phyloP scores from a whole-genome alignment of 306 rosid species.

The Lathyrus sativus region DNA sequence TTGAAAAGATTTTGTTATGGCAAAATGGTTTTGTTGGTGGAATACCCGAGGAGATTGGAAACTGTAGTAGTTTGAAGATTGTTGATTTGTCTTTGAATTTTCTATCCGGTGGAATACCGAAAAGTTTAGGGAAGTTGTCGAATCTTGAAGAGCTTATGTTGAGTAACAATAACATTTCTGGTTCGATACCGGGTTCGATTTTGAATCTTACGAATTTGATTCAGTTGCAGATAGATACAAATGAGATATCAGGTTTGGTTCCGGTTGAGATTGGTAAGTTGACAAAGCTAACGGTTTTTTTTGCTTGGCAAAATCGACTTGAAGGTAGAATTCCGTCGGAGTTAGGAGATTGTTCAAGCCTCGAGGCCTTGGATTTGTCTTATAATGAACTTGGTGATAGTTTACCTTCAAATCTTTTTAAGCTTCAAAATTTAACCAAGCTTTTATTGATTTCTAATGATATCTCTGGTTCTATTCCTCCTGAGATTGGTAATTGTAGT shows the following conservation, averaged over 20 bases:
- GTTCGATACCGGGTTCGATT: conserved; percentile 67
- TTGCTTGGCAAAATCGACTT: conserved; percentile 90
- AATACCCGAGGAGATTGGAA: conserved; percentile 75
- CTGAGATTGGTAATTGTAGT: conserved; percentile 62
- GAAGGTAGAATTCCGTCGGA: conserved; percentile 72
- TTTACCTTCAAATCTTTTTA: conserved; percentile 70
- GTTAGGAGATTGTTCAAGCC: conserved; percentile 62
- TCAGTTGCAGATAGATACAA: conserved; percentile 80
- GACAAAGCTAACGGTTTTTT: conserved; percentile 56
- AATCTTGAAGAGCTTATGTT: conserved; percentile 85
- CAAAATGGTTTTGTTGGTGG: conserved; percentile 63
- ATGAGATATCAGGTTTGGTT: conserved; percentile 72
- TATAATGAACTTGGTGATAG: conserved; percentile 66
- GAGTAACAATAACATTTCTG: conserved; percentile 77
- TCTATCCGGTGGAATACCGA: conserved; percentile 75
- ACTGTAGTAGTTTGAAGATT: conserved; percentile 60
- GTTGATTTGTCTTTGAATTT: too few relatives aligned
- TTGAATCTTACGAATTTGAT: conserved; percentile 63
- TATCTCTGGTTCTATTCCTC: conserved; percentile 70
- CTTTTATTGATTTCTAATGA: conserved; percentile 73
- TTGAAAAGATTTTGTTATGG: conserved; percentile 80
- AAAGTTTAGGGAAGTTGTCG: conserved; percentile 60
- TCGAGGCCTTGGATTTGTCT: conserved; percentile 80
- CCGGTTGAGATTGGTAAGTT: conserved; percentile 70
- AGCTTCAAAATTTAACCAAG: conserved; percentile 75